Percentiles rank a stretch among this genome's conserved stretches.
These are phyloP conservation scores for Coemansia sp. DNA, from an alignment of 192 early-diverging fungal species.

Conservation along the genomic window DNA sequence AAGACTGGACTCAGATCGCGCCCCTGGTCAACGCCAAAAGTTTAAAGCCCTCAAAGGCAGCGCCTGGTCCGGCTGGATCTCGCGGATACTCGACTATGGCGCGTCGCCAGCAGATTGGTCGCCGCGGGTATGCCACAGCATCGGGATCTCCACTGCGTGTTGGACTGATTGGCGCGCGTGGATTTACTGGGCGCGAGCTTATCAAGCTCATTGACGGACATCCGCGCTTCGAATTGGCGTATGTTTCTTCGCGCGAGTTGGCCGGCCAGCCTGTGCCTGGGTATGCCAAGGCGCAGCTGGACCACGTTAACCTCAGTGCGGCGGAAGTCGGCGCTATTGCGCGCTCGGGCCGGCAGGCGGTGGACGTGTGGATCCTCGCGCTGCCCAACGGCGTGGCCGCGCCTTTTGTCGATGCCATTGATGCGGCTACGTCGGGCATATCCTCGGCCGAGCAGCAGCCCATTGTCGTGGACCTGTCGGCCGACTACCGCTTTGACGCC, in stretches of 20 bases:
- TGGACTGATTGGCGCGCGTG: constrained; percentile 96
- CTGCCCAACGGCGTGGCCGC: constrained; percentile 93
- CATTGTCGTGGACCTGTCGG: constrained; percentile 86
- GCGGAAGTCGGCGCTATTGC: constrained; percentile 65
- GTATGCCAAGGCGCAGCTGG: constrained; percentile 67
- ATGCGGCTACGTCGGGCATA: constrained; percentile 56
- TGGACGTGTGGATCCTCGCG: constrained; percentile 96
- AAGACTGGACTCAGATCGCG: constrained; percentile 79
- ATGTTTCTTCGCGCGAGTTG: constrained; percentile 94
- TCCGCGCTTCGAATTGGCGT: constrained; percentile 81
- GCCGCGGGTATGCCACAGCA: constrained; percentile 66
- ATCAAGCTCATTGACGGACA: constrained; percentile 89
- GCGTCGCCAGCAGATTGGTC: constrained; percentile 30
- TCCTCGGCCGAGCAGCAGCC: constrained; percentile 51
- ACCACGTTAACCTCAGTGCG: constrained; percentile 83
- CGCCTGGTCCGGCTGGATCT: constrained; percentile 38
- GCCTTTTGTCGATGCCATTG: constrained; percentile 88
- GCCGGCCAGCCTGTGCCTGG: constrained; percentile 80
- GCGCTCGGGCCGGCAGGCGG: constrained; percentile 56
- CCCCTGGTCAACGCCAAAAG: constrained; percentile 58
- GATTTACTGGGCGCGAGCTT: constrained; percentile 95
- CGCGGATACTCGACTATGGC: constrained; percentile 65
- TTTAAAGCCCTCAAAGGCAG: neutral
- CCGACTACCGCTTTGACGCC: constrained; percentile 87
- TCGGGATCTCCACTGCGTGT: constrained; percentile 54